These are phyloP conservation scores for Termitomyces sp. DNA, from an alignment of 768 basidiomycete species.

Conservation along the genomic window DNA sequence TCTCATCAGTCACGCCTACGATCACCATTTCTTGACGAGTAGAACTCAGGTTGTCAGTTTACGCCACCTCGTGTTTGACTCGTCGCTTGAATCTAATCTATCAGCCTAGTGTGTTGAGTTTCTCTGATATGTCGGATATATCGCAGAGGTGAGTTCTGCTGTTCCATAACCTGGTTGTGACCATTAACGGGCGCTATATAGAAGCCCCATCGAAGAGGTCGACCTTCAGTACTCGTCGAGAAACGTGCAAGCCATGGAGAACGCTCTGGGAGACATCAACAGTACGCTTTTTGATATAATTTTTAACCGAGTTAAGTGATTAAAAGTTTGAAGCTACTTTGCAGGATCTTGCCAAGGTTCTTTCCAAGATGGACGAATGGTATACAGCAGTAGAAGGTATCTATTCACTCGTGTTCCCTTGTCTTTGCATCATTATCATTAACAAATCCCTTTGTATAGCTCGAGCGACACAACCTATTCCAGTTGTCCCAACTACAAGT, in stretches of 20 bases:
- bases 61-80: background rate
- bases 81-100: background rate
- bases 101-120: background rate
- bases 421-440: background rate
- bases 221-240: background rate
- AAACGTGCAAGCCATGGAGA: background rate
- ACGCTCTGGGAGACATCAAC: background rate
- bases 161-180: background rate
- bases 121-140: background rate
- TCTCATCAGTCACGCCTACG: background rate
- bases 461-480: background rate
- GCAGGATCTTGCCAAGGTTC: background rate
- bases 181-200: background rate
- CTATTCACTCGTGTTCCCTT: background rate
- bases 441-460: background rate
- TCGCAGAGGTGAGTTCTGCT: background rate
- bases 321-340: background rate
- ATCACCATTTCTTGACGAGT: background rate
- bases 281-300: background rate
- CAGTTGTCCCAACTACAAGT: constrained; percentile 5
- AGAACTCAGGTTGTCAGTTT: background rate
- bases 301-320: background rate
- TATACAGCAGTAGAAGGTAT: background rate
- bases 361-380: background rate
- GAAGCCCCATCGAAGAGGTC: background rate